Evolutionary conservation across 1,139 yeast genomes (phyloP).

Genomic region (Tardiomyces digboiensis): DNA sequence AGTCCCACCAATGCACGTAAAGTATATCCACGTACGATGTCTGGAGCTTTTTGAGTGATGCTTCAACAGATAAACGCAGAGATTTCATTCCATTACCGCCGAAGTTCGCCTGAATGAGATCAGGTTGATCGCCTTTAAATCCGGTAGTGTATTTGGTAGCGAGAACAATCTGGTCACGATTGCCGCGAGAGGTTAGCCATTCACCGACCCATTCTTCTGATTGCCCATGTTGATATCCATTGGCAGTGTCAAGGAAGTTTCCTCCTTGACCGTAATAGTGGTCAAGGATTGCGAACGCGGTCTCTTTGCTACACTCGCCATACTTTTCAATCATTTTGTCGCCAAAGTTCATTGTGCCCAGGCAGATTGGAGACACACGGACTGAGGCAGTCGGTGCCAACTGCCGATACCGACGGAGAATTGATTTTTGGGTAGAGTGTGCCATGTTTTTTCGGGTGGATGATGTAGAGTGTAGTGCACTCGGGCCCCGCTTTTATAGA

Average conservation of each 20-base stretch:
- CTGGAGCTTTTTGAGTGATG: constrained; percentile 9
- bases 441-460: too few relatives aligned
- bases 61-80: constrained; percentile 7
- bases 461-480: too few relatives aligned
- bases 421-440: too few relatives aligned
- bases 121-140: constrained; percentile 3
- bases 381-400: constrained; percentile 16
- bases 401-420: neutral
- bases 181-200: constrained; percentile 11
- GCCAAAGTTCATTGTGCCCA: constrained; percentile 21
- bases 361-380: constrained; percentile 17
- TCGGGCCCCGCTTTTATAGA: too few relatives aligned
- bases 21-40: constrained; percentile 12
- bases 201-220: constrained; percentile 15
- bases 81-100: constrained; percentile 10
- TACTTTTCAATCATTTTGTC: constrained; percentile 13
- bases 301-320: constrained; percentile 14
- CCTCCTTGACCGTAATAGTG: constrained; percentile 16
- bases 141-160: constrained; percentile 14
- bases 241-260: constrained; percentile 20
- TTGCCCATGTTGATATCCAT: constrained; percentile 15
- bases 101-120: constrained; percentile 7
- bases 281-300: constrained; percentile 15
- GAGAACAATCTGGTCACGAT: constrained; percentile 12
- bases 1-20: constrained; percentile 19